Evolutionary conservation across 139 green algal genomes (phyloP), one percentile per base, ranked within the genome.

Genomic region (Coelastrella sp.): DNA sequence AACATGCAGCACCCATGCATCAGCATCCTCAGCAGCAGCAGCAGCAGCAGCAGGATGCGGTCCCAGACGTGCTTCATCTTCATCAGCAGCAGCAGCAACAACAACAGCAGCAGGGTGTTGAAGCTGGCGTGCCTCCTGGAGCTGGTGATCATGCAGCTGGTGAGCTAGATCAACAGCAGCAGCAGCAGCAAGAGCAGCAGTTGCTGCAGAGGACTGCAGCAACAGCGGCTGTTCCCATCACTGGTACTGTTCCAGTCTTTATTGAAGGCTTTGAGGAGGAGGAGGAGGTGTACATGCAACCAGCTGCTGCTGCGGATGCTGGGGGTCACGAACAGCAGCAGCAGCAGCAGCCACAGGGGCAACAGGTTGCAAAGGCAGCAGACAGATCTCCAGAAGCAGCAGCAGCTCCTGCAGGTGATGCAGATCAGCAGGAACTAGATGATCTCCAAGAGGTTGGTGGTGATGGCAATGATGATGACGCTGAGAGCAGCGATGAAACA

Each of bases 391-490:
- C n/a, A n/a, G n/a, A n/a, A n/a, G n/a, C n/a, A n/a, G n/a, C 62
- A 41, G 62, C 62, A 21, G 62, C n/a, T 71, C 27, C 62, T 71
- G 62, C 27, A 17, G 62, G 17, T 71, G 62, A 41, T 71, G 62
- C 23, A 30, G 57, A n/a, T n/a, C n/a, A n/a, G n/a, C n/a, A n/a
- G n/a, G n/a, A n/a, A n/a, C n/a, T n/a, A n/a, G n/a, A n/a, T n/a
- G n/a, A n/a, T n/a, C n/a, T n/a, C n/a, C n/a, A n/a, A n/a, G n/a
- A n/a, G n/a, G n/a, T n/a, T n/a, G n/a, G n/a, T n/a, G n/a, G n/a
- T n/a, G n/a, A n/a, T n/a, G n/a, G n/a, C n/a, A n/a, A n/a, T n/a
- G 17, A 74, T 71, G 62, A 19, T 41, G 62, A 45, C 40, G 62
- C 62, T 71, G 30, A 43, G 17, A 71, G 62, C 62, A 41, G 30